A percentile compares a stretch with the other conserved stretches of the same genome.
Conservation (phyloP, 768 basidiomycete species). For the Hypholoma fasciculare region DNA sequence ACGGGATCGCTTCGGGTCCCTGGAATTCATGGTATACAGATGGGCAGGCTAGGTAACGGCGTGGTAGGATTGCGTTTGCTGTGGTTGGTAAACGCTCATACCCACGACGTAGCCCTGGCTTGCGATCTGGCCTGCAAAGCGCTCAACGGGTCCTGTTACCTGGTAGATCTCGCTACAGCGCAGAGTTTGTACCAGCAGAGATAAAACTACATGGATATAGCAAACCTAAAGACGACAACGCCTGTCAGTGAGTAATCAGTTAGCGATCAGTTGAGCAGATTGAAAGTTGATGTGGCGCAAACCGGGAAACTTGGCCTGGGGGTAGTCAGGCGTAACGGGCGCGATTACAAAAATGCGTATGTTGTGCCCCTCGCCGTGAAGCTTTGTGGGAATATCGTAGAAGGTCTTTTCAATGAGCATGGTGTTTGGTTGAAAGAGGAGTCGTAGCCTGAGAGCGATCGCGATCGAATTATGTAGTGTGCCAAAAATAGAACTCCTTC, state of each 20-base stretch:
- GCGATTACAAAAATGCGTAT: conserved; percentile 85
- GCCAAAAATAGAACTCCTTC: neutral
- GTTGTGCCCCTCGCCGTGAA: conserved; percentile 57
- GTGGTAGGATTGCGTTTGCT: neutral
- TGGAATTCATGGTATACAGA: conserved; percentile 93
- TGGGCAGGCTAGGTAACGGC: conserved; percentile 60
- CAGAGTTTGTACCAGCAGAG: neutral
- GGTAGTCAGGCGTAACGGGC: conserved; percentile 78
- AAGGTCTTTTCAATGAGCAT: conserved; percentile 86
- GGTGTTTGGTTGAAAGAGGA: conserved; percentile 1
- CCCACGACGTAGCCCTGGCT: conserved; percentile 85
- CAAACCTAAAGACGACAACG: conserved; percentile 79
- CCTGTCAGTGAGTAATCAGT: conserved; percentile 38
- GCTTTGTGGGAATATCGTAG: conserved; percentile 73
- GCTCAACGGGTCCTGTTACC: conserved; percentile 95
- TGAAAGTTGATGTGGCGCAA: conserved; percentile 4
- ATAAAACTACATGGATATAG: neutral
- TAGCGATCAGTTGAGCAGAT: conserved; percentile 1
- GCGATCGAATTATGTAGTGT: neutral
- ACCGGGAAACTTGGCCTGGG: conserved; percentile 91
- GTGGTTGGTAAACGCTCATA: conserved; percentile 29
- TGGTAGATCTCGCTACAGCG: conserved; percentile 85
- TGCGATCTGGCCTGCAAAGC: conserved; percentile 86
- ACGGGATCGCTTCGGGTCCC: conserved; percentile 84
- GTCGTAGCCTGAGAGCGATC: neutral